Evolutionary conservation across 202 grass and related monocot genomes (phyloP).

Genomic region (Hordeum pubiflorum): DNA sequence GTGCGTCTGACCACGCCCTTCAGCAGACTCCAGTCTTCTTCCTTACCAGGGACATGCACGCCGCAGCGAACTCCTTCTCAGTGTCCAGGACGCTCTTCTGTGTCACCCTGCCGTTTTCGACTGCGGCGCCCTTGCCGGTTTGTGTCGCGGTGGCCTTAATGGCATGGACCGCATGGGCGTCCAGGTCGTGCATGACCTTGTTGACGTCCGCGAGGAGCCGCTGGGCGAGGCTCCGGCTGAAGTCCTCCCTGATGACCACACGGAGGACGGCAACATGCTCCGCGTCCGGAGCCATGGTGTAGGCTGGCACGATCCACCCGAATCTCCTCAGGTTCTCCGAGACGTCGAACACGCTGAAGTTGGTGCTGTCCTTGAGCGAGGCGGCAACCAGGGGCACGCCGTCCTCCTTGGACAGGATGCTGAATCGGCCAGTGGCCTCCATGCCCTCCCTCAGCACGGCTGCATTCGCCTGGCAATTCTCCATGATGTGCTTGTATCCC

Average conservation of each 20-base stretch:
- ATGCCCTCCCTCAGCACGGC: constrained; percentile 42
- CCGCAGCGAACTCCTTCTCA: constrained; percentile 22
- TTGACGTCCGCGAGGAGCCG: constrained; percentile 45
- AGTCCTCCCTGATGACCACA: constrained; percentile 86
- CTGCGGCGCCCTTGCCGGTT: background rate
- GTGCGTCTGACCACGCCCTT: background rate
- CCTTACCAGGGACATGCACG: constrained; percentile 21
- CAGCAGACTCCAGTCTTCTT: constrained; percentile 52
- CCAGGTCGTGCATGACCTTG: constrained; percentile 60
- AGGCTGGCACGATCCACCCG: constrained; percentile 81
- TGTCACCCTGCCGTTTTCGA: background rate
- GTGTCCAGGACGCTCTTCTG: constrained; percentile 46
- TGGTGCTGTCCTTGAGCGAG: constrained; percentile 52
- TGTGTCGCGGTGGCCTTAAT: background rate
- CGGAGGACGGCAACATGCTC: constrained; percentile 74
- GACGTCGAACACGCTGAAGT: constrained; percentile 56
- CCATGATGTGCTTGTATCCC: constrained; percentile 86
- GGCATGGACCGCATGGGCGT: constrained; percentile 16
- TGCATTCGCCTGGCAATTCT: constrained; percentile 59
- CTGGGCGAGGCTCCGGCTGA: constrained; percentile 50
- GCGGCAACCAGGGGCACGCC: constrained; percentile 78
- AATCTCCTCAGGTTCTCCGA: constrained; percentile 70
- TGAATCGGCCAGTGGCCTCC: constrained; percentile 45
- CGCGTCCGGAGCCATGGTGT: constrained; percentile 38
- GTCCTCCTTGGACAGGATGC: constrained; percentile 57